Evolutionary conservation across 768 basidiomycete species (phyloP).

Genomic region (Psilocybe sp.): DNA sequence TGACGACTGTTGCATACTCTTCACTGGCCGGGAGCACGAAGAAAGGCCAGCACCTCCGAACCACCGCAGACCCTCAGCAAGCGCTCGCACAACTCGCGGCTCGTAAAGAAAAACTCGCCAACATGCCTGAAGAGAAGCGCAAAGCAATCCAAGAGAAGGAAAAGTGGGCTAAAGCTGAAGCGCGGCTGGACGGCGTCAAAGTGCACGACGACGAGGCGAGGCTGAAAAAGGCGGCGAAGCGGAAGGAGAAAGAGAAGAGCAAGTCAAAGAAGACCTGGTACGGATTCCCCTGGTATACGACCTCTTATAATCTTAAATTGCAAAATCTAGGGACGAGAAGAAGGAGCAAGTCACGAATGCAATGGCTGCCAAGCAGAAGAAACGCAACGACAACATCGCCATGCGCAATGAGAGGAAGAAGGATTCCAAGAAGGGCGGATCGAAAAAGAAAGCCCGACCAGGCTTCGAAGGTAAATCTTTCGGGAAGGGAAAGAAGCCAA

Average conservation of each 20-base stretch:
- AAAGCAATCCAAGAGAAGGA: constrained; percentile 78
- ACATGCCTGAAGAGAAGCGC: constrained; percentile 80
- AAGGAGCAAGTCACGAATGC: constrained; percentile 73
- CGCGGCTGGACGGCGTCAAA: constrained; percentile 87
- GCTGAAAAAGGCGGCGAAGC: constrained; percentile 91
- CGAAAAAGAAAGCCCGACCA: constrained; percentile 60
- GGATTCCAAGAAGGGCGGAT: constrained; percentile 48
- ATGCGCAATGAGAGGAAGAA: constrained; percentile 75
- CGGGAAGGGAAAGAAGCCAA: constrained; percentile 39
- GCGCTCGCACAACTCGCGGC: constrained; percentile 79
- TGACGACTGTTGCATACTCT: constrained; percentile 72
- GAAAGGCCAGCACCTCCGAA: constrained; percentile 55
- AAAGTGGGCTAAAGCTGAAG: constrained; percentile 88
- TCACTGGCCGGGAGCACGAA: constrained; percentile 54
- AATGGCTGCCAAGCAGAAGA: constrained; percentile 87
- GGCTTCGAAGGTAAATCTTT: constrained; percentile 88
- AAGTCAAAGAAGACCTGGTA: constrained; percentile 88
- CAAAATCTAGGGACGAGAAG: constrained; percentile 68
- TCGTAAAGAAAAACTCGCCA: constrained; percentile 73
- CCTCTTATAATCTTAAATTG: background rate
- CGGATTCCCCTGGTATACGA: constrained; percentile 22
- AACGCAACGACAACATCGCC: constrained; percentile 87
- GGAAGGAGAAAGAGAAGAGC: constrained; percentile 85
- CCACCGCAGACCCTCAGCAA: constrained; percentile 77
- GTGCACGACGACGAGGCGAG: constrained; percentile 81